Base-by-base conservation (phyloP, 495 filamentous ascomycete genomes). In the Ramalina peruviana region DNA sequence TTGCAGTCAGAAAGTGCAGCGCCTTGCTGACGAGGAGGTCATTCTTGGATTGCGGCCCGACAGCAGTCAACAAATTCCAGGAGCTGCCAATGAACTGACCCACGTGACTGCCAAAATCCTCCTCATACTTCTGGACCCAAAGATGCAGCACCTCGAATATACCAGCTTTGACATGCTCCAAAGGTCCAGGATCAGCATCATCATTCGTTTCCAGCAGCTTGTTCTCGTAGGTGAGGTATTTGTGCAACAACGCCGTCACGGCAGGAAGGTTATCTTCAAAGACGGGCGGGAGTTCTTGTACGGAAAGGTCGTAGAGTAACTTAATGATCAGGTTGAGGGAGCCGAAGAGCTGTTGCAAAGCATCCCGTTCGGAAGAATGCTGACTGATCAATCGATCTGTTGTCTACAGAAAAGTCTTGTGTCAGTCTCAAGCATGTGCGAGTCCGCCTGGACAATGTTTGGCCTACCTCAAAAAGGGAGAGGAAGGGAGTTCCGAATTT, bases 1-100 rank as follows among this genome's bases (percentile, higher is more conserved):
- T 83, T 11, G 88, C 86, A 1, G 88, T 97, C 61, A 99, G 68
- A 66, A 97, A 99, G 49, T 94, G 82, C 44, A 99, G 70, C 0
- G 88, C 88, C 61, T 84, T 86, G 74, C 92, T 94, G 48, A 94
- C 87, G n/a, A 99, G 72, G 51, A 86, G 85, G 60, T 99, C 93
- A 60, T 90, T 92, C 63, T 95, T 93, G 41, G 85, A 88, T 64
- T 94, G 80, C 12, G 82, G 75, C 0, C 90, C 88, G 50, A 88
- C 78, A 4, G 78, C 80, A 16, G 89, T 94, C 54, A 99, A 72
- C 54, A 99, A 73, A 54, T 76, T 81, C 93, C 93, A 99, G 7
- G 87, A 87, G 52, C 78, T 90, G 36, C 77, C 79, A 43, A 95
- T 81, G 67, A 97, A 97, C 36, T 82, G 78, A 21, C 76, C 76